phyloP scores from a whole-genome alignment of 192 early-diverging fungal species.

The Umbelopsis isabellina region DNA sequence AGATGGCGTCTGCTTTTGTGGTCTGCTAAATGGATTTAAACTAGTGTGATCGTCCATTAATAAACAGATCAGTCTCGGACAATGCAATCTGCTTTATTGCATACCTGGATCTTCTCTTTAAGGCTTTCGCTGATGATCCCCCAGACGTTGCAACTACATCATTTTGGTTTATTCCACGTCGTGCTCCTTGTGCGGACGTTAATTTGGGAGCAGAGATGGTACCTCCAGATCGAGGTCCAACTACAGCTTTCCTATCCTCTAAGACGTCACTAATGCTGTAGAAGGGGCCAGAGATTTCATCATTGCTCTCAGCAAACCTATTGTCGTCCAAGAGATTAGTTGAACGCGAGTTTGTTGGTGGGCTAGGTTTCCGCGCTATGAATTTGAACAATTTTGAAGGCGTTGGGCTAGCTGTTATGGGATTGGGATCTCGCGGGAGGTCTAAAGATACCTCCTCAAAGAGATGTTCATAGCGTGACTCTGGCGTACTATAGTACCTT shows the following conservation, averaged over 20 bases:
- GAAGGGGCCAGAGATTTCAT: slow-evolving; percentile 39
- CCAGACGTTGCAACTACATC: slow-evolving; percentile 35
- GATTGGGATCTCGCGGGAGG: slow-evolving; percentile 34
- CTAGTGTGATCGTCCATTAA: neutral
- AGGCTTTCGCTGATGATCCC: slow-evolving; percentile 25
- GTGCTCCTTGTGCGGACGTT: slow-evolving; percentile 22
- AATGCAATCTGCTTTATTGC: neutral
- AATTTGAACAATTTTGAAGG: slow-evolving; percentile 34
- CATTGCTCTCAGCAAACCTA: neutral
- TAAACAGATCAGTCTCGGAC: neutral
- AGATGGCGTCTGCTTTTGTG: slow-evolving; percentile 32
- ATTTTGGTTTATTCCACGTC: slow-evolving; percentile 31
- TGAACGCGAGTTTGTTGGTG: neutral
- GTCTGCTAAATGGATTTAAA: slow-evolving; percentile 34
- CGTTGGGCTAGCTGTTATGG: neutral
- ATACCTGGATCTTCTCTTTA: slow-evolving; percentile 40
- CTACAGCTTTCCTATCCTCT: slow-evolving; percentile 25
- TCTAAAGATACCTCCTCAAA: slow-evolving; percentile 49
- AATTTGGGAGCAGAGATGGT: neutral
- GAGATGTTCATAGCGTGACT: slow-evolving; percentile 38
- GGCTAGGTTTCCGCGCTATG: slow-evolving; percentile 28
- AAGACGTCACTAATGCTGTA: slow-evolving; percentile 42
- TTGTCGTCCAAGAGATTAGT: neutral
- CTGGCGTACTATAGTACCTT: neutral
- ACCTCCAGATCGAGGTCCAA: slow-evolving; percentile 5